These are phyloP conservation scores for Vaccinium corymbosum DNA, from an alignment of 148 eudicot species.

Conservation along the genomic window DNA sequence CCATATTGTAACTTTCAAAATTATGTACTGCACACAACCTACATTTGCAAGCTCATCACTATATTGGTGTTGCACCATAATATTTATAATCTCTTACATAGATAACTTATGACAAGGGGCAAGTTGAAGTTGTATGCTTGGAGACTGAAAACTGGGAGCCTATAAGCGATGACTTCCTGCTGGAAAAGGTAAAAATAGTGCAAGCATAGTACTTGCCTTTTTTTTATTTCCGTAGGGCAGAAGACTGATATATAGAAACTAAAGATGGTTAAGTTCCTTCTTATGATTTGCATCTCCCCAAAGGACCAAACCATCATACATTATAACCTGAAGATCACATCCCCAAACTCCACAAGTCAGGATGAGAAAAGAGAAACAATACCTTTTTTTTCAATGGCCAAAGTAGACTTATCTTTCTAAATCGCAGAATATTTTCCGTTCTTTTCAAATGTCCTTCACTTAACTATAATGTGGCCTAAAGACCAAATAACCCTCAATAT, in stretches of 20 bases:
- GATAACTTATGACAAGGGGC: constrained; percentile 21
- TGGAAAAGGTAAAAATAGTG: constrained; percentile 13
- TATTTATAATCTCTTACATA: constrained; percentile 7
- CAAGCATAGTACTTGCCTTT: constrained; percentile 1
- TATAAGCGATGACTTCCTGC: not conserved
- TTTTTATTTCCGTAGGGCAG: not conserved
- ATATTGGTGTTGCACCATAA: not conserved
- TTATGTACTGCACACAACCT: not conserved
- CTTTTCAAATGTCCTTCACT: not conserved
- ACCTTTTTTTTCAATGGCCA: not conserved
- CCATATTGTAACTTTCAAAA: not conserved
- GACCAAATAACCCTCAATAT: not conserved
- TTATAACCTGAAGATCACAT: not conserved
- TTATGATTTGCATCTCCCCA: not conserved
- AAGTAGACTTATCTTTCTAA: not conserved
- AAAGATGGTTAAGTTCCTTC: not conserved
- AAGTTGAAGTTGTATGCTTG: constrained; percentile 20
- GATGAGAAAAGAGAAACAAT: not conserved
- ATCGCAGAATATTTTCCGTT: too few species aligned
- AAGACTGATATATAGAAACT: not conserved
- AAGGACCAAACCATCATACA: not conserved
- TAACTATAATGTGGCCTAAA: not conserved
- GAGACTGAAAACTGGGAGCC: constrained; percentile 21
- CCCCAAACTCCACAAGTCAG: not conserved
- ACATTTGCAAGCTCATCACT: not conserved